A percentile compares a stretch with the other conserved stretches of the same genome.
Evolutionary conservation across 495 filamentous ascomycete species (phyloP).

Genomic region (Daldinia childiae): DNA sequence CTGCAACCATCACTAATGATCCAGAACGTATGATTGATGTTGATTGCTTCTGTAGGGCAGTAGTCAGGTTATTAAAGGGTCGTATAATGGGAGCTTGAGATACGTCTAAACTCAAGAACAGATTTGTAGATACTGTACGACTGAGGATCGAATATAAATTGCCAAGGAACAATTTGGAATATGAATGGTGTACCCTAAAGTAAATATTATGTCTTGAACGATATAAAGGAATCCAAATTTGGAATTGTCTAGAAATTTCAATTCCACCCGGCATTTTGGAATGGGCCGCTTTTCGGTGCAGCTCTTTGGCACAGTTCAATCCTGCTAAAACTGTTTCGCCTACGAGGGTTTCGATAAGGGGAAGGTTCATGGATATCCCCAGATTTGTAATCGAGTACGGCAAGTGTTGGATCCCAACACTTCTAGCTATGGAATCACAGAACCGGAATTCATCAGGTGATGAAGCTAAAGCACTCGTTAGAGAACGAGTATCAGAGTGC

Average conservation of each 20-base stretch:
- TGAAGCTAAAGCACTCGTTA: slow-evolving; percentile 23
- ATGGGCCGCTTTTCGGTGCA: slow-evolving; percentile 15
- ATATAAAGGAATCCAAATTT: slow-evolving; percentile 15
- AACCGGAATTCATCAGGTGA: slow-evolving; percentile 35
- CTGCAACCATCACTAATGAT: too few species aligned
- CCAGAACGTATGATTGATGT: too few species aligned
- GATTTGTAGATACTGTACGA: too few species aligned
- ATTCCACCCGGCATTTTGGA: background rate
- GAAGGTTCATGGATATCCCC: slow-evolving; percentile 25
- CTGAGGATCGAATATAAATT: background rate
- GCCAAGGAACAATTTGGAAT: slow-evolving; percentile 13
- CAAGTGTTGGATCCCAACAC: too few species aligned
- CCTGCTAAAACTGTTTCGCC: slow-evolving; percentile 6
- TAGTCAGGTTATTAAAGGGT: too few species aligned
- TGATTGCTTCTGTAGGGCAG: too few species aligned
- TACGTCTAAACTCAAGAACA: too few species aligned
- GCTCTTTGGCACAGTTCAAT: slow-evolving; percentile 32
- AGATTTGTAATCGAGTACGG: slow-evolving; percentile 31
- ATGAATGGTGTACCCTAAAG: slow-evolving; percentile 4
- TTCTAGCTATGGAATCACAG: slow-evolving; percentile 16
- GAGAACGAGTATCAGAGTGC: background rate
- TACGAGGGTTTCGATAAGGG: background rate
- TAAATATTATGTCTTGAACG: background rate
- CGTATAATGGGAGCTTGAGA: too few species aligned
- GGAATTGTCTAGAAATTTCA: slow-evolving; percentile 8